Evolutionary conservation across 495 filamentous ascomycete species (phyloP).

Genomic region (Penicillium simplicissimum): DNA sequence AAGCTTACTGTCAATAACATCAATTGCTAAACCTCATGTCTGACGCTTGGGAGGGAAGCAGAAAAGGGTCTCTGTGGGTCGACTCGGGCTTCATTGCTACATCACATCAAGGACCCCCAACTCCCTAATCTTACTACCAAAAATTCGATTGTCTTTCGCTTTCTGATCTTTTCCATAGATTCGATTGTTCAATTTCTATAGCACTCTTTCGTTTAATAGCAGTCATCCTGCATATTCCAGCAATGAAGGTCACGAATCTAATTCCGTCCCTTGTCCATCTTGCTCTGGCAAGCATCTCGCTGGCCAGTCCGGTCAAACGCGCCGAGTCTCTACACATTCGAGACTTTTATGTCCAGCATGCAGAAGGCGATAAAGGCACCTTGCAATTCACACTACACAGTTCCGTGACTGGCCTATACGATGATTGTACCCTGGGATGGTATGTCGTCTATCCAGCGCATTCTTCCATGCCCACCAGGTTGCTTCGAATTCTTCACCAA

Average conservation of each 20-base stretch:
- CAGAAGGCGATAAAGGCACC: neutral
- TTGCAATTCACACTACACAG: constrained; percentile 13
- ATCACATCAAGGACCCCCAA: neutral
- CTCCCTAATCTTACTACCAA: neutral
- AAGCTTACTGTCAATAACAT: neutral
- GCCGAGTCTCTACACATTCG: constrained; percentile 7
- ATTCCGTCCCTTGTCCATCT: neutral
- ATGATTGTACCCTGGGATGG: neutral
- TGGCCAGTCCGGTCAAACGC: neutral
- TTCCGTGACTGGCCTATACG: neutral
- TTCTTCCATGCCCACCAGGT: neutral
- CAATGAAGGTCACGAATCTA: constrained; percentile 6
- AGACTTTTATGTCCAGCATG: constrained; percentile 4
- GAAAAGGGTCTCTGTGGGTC: neutral
- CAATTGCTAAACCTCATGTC: neutral
- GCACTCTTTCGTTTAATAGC: no score
- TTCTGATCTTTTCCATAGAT: no score
- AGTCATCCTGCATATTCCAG: neutral
- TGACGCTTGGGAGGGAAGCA: neutral
- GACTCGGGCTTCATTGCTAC: neutral
- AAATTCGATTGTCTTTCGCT: neutral
- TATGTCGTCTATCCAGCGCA: neutral
- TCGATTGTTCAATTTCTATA: no score
- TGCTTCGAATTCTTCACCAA: neutral
- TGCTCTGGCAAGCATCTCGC: neutral